Percentiles rank a stretch among this genome's conserved stretches.
These are phyloP conservation scores for Pseudopyrenochaeta lycopersici DNA, from an alignment of 2,329 filamentous ascomycete genomes.

Conservation along the genomic window DNA sequence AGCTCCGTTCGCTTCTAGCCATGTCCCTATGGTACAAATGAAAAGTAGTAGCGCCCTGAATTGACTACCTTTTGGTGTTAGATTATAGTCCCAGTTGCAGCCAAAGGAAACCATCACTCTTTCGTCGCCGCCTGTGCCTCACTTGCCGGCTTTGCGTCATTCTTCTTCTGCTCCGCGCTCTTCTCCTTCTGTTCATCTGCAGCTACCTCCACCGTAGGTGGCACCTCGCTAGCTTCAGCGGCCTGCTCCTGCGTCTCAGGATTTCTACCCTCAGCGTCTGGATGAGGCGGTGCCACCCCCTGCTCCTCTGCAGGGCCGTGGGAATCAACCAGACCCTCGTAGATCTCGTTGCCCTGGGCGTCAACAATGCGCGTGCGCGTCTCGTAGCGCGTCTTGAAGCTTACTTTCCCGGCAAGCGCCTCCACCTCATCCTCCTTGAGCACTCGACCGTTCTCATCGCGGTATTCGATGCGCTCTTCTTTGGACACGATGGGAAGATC, in stretches of 20 bases:
- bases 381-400: slow-evolving; percentile 95
- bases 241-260: slow-evolving; percentile 61
- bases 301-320: slow-evolving; percentile 40
- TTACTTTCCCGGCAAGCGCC: slow-evolving; percentile 87
- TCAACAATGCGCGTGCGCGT: slow-evolving; percentile 89
- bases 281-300: slow-evolving; percentile 62
- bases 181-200: slow-evolving; percentile 57
- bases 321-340: slow-evolving; percentile 52
- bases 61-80: background rate
- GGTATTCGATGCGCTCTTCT: slow-evolving; percentile 91
- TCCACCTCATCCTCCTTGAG: slow-evolving; percentile 85
- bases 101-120: slow-evolving; percentile 20
- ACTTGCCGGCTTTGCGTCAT: slow-evolving; percentile 50
- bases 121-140: slow-evolving; percentile 49
- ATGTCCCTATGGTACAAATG: slow-evolving; percentile 25
- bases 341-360: slow-evolving; percentile 79
- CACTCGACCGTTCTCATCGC: slow-evolving; percentile 91
- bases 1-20: slow-evolving; percentile 15
- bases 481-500: slow-evolving; percentile 57
- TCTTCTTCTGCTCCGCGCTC: slow-evolving; percentile 48
- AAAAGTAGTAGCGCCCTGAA: slow-evolving; percentile 9
- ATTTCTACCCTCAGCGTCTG: slow-evolving; percentile 65
- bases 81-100: too few species aligned
- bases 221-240: slow-evolving; percentile 50
- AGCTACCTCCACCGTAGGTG: slow-evolving; percentile 51